Percentiles rank a stretch among this genome's conserved stretches.
phyloP scores from a whole-genome alignment of 352 stramenopile genomes.

The Phytophthora sansomeana region DNA sequence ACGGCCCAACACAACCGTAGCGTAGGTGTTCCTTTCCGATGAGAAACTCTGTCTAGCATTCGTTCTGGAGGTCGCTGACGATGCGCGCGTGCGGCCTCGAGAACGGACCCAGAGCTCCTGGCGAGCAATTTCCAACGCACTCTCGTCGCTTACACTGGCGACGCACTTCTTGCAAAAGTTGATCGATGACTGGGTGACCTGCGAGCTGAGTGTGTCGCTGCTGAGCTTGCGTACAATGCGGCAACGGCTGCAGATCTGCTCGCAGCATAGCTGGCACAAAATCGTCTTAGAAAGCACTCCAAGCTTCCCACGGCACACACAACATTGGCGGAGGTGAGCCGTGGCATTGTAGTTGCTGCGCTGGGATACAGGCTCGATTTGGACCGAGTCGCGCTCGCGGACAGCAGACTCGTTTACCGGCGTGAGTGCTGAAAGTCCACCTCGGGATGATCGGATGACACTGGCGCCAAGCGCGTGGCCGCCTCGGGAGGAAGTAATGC shows the following conservation, averaged over 20 bases:
- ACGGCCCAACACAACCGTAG: constrained; percentile 40
- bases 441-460: constrained; percentile 26
- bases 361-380: constrained; percentile 33
- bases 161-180: constrained; percentile 79
- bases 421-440: constrained; percentile 33
- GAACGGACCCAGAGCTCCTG: constrained; percentile 60
- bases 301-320: constrained; percentile 44
- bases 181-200: constrained; percentile 54
- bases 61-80: constrained; percentile 33
- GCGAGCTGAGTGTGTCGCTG: constrained; percentile 48
- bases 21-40: constrained; percentile 54
- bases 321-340: constrained; percentile 33
- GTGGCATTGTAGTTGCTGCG: constrained; percentile 36
- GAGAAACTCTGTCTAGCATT: constrained; percentile 40
- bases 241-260: constrained; percentile 54
- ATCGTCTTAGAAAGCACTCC: constrained; percentile 42
- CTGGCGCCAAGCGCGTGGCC: constrained; percentile 8
- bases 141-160: constrained; percentile 57
- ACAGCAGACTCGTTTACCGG: constrained; percentile 35
- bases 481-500: constrained; percentile 16
- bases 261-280: constrained; percentile 54
- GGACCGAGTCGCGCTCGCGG: constrained; percentile 11
- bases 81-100: constrained; percentile 42
- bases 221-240: constrained; percentile 56
- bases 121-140: constrained; percentile 63